Evolutionary conservation across 352 stramenopile species (phyloP).

Genomic region (Globisporangium ultimum): DNA sequence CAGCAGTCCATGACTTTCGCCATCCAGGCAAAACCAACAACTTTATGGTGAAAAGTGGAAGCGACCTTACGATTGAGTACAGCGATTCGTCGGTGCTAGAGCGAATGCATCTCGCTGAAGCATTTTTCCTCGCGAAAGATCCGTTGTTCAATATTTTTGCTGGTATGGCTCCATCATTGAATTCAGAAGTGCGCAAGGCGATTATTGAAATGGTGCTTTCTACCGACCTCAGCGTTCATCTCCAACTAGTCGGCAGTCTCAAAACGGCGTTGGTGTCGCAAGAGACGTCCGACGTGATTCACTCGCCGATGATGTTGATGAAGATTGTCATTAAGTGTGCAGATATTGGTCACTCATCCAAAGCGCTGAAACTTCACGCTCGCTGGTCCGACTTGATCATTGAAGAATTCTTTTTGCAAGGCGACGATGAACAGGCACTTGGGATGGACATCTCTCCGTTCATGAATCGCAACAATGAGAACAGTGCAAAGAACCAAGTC

Average conservation of each 20-base stretch:
- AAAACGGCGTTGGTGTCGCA: constrained; percentile 82
- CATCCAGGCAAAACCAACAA: constrained; percentile 87
- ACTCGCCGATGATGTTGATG: constrained; percentile 82
- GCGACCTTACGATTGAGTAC: constrained; percentile 76
- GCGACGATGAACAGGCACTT: constrained; percentile 89
- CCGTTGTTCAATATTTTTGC: constrained; percentile 77
- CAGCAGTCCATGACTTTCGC: constrained; percentile 81
- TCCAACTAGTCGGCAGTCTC: constrained; percentile 74
- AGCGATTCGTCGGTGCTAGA: constrained; percentile 82
- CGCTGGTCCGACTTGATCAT: constrained; percentile 91
- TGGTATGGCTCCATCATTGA: constrained; percentile 45
- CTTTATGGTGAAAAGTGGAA: constrained; percentile 77
- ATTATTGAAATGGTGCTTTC: constrained; percentile 87
- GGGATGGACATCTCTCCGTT: constrained; percentile 90
- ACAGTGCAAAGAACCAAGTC: constrained; percentile 82
- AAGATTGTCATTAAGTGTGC: constrained; percentile 89
- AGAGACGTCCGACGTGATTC: constrained; percentile 63
- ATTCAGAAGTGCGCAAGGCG: constrained; percentile 69
- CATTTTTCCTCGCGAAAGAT: constrained; percentile 71
- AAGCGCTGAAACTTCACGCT: constrained; percentile 74
- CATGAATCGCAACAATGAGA: constrained; percentile 89
- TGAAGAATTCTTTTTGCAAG: constrained; percentile 94
- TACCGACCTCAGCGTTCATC: constrained; percentile 78
- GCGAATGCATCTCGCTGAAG: constrained; percentile 82
- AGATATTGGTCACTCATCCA: constrained; percentile 92